These are phyloP conservation scores for Cornus suecica DNA, from an alignment of 148 eudicot species.

Conservation along the genomic window DNA sequence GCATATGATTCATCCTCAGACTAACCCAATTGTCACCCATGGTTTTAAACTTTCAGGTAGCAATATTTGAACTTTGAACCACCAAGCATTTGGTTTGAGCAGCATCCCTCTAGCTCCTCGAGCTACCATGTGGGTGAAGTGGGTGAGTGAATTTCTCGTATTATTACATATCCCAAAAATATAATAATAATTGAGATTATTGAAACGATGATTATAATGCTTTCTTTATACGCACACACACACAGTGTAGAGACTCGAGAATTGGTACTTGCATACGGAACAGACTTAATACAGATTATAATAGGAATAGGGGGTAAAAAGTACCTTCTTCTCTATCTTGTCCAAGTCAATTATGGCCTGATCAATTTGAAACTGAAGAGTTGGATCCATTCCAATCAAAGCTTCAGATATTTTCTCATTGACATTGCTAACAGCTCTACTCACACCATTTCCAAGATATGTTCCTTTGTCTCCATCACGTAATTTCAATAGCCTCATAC, in stretches of 20 bases:
- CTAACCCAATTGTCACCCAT: background rate
- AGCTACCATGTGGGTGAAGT: too few species aligned
- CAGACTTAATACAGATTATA: background rate
- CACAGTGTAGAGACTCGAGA: too few species aligned
- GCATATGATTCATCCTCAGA: background rate
- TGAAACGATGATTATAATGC: too few species aligned
- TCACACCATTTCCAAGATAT: constrained; percentile 83
- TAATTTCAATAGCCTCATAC: constrained; percentile 89
- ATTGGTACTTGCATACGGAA: background rate
- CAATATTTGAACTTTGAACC: background rate
- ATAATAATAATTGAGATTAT: too few species aligned
- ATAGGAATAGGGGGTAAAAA: constrained; percentile 12
- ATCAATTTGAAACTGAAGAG: constrained; percentile 90
- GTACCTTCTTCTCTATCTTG: constrained; percentile 94
- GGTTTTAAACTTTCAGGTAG: constrained; percentile 7
- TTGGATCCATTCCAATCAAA: constrained; percentile 94
- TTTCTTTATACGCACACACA: too few species aligned
- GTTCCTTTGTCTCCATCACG: constrained; percentile 87
- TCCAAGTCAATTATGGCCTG: constrained; percentile 96
- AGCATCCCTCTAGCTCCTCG: too few species aligned
- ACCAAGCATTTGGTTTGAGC: too few species aligned
- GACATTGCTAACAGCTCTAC: constrained; percentile 77
- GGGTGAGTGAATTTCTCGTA: too few species aligned
- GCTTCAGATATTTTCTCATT: constrained; percentile 97
- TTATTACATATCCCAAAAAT: too few species aligned